Evolutionary conservation across 2,329 filamentous ascomycete genomes (phyloP), one percentile per base, ranked within the genome.

Genomic region (Diaporthe ilicicola): DNA sequence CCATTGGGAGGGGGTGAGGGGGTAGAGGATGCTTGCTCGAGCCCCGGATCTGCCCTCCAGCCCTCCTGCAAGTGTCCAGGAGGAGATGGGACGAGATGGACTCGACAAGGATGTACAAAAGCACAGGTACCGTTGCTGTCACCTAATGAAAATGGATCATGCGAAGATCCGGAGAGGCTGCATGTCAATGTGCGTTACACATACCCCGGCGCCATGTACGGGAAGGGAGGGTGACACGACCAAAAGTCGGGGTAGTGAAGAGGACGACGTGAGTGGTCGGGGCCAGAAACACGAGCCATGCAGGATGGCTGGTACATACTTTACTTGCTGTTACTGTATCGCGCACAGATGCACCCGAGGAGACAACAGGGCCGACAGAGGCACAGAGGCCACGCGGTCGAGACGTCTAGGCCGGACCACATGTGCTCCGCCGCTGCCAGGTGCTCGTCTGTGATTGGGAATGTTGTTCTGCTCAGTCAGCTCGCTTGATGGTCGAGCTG

Each of bases 111-210:
- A 37, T 59, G 53, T 48, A 9, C 34, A 17, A 34, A 27, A 51
- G 51, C 42, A 68, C 53, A 50, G 42, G 53, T 59, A 48, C 42
- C 65, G 59, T 59, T 55, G 51, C 44, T 44, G 42, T 37, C 22
- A 50, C 50, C 42, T 68, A 68, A 67, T 50, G 32, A 62, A 39
- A 62, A 62, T 62, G 34, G 42, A 62, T 55, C 65, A 48, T 56
- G 53, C 42, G 65, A 59, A 24, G 50, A 59, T 68, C 65, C 29
- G 65, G 65, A 46, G 65, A 67, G 54, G 65, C 39, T 68, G 65
- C 53, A 68, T 68, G 65, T 68, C 42, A 56, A 46, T 59, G 65
- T 68, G 54, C 51, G 42, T 56, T 13, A 51, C 65, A 39, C 37
- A n/a, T n/a, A 44, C 65, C 56, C 10, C 27, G 39, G 42, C 32